Conservation (phyloP, 2,329 filamentous ascomycete genomes). For the Pseudocercospora fijiensis region DNA sequence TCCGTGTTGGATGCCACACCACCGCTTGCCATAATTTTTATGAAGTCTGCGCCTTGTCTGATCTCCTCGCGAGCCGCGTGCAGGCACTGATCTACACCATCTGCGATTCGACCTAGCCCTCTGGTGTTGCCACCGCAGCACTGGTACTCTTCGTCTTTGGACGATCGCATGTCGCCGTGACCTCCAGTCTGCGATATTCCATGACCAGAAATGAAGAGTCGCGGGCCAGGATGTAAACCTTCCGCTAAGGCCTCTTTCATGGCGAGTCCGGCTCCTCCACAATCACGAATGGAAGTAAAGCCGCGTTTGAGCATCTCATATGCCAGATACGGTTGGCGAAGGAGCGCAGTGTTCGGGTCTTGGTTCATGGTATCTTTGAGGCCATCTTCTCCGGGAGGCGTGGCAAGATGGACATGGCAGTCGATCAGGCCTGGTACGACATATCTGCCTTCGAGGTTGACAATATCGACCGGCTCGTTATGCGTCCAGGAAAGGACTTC, state of each 20-base stretch:
- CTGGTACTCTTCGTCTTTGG: constrained; percentile 45
- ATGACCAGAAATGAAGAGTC: constrained; percentile 56
- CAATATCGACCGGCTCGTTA: constrained; percentile 28
- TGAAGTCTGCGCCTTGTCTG: constrained; percentile 57
- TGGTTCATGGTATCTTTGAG: constrained; percentile 41
- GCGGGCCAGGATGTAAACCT: constrained; percentile 55
- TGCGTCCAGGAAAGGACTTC: constrained; percentile 34
- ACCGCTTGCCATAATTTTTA: constrained; percentile 62
- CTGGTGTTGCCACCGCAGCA: constrained; percentile 51
- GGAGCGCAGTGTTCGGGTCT: constrained; percentile 41
- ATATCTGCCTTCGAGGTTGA: constrained; percentile 49
- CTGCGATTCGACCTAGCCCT: constrained; percentile 49
- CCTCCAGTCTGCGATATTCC: constrained; percentile 60
- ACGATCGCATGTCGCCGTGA: constrained; percentile 55
- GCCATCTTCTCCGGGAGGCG: constrained; percentile 45
- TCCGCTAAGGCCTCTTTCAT: constrained; percentile 59
- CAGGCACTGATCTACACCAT: constrained; percentile 58
- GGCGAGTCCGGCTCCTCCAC: constrained; percentile 56
- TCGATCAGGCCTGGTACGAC: constrained; percentile 55
- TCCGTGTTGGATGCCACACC: constrained; percentile 60
- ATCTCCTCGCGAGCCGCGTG: constrained; percentile 56
- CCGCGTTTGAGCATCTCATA: constrained; percentile 56
- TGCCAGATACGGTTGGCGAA: constrained; percentile 52
- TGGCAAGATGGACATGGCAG: constrained; percentile 52
- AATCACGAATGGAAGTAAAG: constrained; percentile 60